A percentile compares a stretch with the other conserved stretches of the same genome.
phyloP scores from a whole-genome alignment of 345 rosid species.

The Brassica rapa region DNA sequence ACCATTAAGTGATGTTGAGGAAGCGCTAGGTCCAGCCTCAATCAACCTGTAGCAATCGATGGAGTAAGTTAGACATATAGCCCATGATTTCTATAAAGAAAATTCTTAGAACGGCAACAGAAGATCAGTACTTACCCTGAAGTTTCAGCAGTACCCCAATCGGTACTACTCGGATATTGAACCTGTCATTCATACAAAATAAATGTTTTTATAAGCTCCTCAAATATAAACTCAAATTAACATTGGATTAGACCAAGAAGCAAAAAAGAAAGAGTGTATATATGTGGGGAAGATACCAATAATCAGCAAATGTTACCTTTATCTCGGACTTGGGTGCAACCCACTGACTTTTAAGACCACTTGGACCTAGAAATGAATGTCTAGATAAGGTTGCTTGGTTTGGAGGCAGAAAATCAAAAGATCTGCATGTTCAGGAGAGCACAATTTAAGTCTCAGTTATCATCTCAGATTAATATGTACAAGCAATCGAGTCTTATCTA shows the following conservation, averaged over 20 bases:
- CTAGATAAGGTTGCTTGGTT: slow-evolving; percentile 92
- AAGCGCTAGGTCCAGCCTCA: slow-evolving; percentile 51
- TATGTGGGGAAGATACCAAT: not conserved
- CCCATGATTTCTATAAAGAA: not conserved
- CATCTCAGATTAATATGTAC: not conserved
- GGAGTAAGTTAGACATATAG: slow-evolving; percentile 34
- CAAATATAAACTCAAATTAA: not conserved
- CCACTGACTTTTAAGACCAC: slow-evolving; percentile 89
- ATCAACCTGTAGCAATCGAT: slow-evolving; percentile 37
- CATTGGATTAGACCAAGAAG: not conserved
- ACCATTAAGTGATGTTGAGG: slow-evolving; percentile 47
- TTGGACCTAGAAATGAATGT: slow-evolving; percentile 89
- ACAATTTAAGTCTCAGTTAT: not conserved
- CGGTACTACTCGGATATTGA: slow-evolving; percentile 76
- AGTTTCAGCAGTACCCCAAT: slow-evolving; percentile 49
- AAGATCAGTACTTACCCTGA: slow-evolving; percentile 46
- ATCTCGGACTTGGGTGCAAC: slow-evolving; percentile 69
- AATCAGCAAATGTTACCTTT: slow-evolving; percentile 53
- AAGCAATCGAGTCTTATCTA: slow-evolving; percentile 1
- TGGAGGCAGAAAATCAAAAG: slow-evolving; percentile 62
- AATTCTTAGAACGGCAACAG: not conserved
- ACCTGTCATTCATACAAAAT: slow-evolving; percentile 51
- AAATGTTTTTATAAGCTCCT: slow-evolving; percentile 22
- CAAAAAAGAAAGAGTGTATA: not conserved
- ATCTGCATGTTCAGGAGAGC: slow-evolving; percentile 50